Conservation (phyloP, 2,329 filamentous ascomycete species). For the Trichoderma sp. region DNA sequence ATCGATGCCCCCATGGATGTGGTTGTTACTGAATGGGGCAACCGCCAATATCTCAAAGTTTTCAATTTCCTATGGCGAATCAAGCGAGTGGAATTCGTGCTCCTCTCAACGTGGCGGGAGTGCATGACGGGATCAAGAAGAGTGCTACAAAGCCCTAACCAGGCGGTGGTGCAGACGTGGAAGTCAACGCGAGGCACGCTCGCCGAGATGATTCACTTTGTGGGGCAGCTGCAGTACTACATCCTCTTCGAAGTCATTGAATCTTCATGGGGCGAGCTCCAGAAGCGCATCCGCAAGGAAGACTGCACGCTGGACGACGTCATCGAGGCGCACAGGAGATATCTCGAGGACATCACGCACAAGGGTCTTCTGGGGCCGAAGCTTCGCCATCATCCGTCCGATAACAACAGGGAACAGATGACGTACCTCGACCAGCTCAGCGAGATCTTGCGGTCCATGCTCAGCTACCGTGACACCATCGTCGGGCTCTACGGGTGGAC, state of each 20-base stretch:
- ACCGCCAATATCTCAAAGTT: constrained; percentile 94
- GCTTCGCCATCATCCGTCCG: constrained; percentile 45
- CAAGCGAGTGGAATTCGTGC: constrained; percentile 94
- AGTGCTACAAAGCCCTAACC: constrained; percentile 76
- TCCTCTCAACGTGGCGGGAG: constrained; percentile 87
- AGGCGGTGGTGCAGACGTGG: constrained; percentile 75
- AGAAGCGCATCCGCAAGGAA: constrained; percentile 77
- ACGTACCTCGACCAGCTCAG: constrained; percentile 89
- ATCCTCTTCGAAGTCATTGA: constrained; percentile 99
- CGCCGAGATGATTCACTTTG: constrained; percentile 98
- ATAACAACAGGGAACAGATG: constrained; percentile 66
- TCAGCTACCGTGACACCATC: constrained; percentile 88
- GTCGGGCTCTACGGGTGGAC: constrained; percentile 94
- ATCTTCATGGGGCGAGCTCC: constrained; percentile 88
- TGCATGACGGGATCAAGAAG: constrained; percentile 94
- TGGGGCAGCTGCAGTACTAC: constrained; percentile 96
- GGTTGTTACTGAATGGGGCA: constrained; percentile 93
- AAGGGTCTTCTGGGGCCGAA: constrained; percentile 88
- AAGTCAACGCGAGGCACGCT: constrained; percentile 85
- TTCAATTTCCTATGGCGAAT: constrained; percentile 99
- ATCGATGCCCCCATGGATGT: constrained; percentile 96
- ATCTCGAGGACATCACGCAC: constrained; percentile 91
- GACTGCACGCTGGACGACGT: constrained; percentile 93
- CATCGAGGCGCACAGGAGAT: constrained; percentile 86
- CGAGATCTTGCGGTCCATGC: constrained; percentile 91